phyloP scores from a whole-genome alignment of 2,329 filamentous ascomycete genomes.

The Xylaria sp. region DNA sequence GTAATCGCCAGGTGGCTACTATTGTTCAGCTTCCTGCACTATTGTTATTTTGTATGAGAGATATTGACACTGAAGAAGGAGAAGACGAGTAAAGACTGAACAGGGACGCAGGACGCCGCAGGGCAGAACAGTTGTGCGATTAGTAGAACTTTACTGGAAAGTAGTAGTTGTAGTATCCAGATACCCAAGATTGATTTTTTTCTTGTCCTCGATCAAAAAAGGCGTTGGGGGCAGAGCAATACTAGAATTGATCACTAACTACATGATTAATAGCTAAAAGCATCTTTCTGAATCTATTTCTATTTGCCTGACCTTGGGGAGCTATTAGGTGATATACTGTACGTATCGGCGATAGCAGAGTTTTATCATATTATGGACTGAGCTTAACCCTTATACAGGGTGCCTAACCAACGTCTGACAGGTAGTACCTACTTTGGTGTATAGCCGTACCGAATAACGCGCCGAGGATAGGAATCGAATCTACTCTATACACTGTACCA shows the following conservation, averaged over 20 bases:
- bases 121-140: slow-evolving; percentile 5
- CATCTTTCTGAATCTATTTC: too few species aligned
- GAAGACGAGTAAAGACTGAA: not conserved
- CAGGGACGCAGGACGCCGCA: too few species aligned
- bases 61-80: not conserved
- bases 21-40: not conserved
- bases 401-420: too few species aligned
- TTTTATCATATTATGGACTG: too few species aligned
- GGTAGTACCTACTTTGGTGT: too few species aligned
- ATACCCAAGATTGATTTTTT: slow-evolving; percentile 29
- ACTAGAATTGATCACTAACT: slow-evolving; percentile 2
- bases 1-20: not conserved
- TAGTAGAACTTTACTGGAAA: slow-evolving; percentile 23
- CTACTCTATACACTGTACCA: too few species aligned
- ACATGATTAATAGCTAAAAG: not conserved
- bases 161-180: slow-evolving; percentile 16
- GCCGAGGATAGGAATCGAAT: too few species aligned
- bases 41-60: not conserved
- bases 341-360: too few species aligned
- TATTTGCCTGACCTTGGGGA: too few species aligned
- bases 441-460: too few species aligned
- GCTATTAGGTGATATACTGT: too few species aligned
- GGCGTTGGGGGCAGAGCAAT: slow-evolving; percentile 6
- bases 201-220: not conserved
- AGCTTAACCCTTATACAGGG: too few species aligned